Percentiles rank a stretch among this genome's conserved stretches.
Evolutionary conservation across 257 asterid genomes (phyloP).

Genomic region (Penstemon newberryi): DNA sequence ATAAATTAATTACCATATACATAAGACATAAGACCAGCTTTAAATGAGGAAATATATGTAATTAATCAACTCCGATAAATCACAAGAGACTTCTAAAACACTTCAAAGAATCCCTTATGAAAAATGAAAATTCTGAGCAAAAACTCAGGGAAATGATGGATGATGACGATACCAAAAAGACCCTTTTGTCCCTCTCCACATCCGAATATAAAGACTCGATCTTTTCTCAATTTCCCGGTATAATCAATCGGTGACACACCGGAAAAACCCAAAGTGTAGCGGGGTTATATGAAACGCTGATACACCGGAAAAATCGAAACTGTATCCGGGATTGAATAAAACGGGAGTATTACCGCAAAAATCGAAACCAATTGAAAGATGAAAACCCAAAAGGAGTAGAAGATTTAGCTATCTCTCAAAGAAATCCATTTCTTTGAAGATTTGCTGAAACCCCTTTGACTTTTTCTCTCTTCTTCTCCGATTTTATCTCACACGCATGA

Average conservation of each 20-base stretch:
- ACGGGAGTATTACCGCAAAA: constrained; percentile 25
- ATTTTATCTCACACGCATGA: constrained; percentile 33
- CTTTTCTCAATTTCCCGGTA: constrained; percentile 20
- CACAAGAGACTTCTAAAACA: constrained; percentile 20
- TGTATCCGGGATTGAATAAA: constrained; percentile 28
- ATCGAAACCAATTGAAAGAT: background rate
- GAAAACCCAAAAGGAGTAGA: background rate
- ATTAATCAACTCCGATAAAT: constrained; percentile 22
- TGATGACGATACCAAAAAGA: constrained; percentile 27
- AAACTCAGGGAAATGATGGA: constrained; percentile 30
- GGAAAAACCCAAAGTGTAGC: constrained; percentile 17
- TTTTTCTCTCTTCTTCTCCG: constrained; percentile 24
- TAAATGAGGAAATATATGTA: constrained; percentile 11
- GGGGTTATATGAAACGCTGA: background rate
- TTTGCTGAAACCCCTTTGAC: constrained; percentile 17
- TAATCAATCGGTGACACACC: constrained; percentile 29
- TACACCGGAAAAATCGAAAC: constrained; percentile 24
- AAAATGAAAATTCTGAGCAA: constrained; percentile 16
- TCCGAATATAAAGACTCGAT: constrained; percentile 25
- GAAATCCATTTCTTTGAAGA: constrained; percentile 27
- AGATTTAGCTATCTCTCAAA: constrained; percentile 26
- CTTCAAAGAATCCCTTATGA: constrained; percentile 20
- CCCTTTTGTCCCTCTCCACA: constrained; percentile 29
- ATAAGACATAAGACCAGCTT: constrained; percentile 7
- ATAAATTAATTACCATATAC: background rate